These are phyloP conservation scores for Arthrobotrys conoides DNA, from an alignment of 2,329 filamentous ascomycete species.

Conservation along the genomic window DNA sequence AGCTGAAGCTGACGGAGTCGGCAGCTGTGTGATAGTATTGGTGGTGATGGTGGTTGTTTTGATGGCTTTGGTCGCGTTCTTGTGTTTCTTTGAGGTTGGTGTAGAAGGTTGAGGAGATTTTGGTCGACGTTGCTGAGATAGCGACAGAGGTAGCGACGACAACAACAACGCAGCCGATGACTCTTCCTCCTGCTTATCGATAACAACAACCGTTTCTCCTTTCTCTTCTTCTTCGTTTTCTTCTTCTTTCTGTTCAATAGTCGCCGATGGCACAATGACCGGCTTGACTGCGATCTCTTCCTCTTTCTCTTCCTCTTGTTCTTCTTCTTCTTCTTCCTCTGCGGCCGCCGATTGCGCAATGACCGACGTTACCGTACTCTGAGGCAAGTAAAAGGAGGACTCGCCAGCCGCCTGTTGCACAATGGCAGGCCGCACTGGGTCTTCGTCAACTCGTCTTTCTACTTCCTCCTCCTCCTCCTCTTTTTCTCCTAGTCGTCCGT, in stretches of 20 bases:
- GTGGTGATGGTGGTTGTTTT: neutral
- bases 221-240: too few species aligned
- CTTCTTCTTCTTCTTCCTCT: neutral
- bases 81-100: neutral
- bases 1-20: slow-evolving; percentile 10
- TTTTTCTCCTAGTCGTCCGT: neutral
- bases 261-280: slow-evolving; percentile 2
- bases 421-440: slow-evolving; percentile 7
- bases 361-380: neutral
- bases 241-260: neutral
- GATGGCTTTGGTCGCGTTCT: neutral
- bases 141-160: too few species aligned
- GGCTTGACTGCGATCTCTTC: neutral
- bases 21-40: neutral
- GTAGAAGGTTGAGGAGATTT: neutral
- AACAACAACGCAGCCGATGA: neutral
- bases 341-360: neutral
- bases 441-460: slow-evolving; percentile 8
- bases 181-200: neutral
- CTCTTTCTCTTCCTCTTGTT: neutral
- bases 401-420: slow-evolving; percentile 11
- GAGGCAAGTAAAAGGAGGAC: neutral
- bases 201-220: too few species aligned
- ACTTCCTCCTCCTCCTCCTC: neutral
- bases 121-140: too few species aligned